These are phyloP conservation scores for Phytophthora tubulina DNA, from an alignment of 352 stramenopile species.

Conservation along the genomic window DNA sequence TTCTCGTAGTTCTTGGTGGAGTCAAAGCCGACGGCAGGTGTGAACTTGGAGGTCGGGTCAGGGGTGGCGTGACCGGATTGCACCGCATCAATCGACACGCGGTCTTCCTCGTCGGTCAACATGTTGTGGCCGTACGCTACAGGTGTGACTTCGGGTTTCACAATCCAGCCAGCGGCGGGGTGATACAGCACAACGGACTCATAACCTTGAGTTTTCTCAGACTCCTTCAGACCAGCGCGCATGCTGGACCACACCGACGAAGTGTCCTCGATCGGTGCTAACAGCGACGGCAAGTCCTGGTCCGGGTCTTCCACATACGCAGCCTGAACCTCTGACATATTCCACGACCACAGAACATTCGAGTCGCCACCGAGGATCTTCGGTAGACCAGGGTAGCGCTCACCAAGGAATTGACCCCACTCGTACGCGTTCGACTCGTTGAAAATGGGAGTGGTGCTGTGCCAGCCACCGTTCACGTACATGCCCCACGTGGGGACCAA, in stretches of 20 bases:
- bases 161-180: not conserved
- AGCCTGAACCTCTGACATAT: not conserved
- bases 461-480: conserved; percentile 2
- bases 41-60: not conserved
- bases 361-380: not conserved
- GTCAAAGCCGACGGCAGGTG: not conserved
- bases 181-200: not conserved
- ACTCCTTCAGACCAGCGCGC: not conserved
- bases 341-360: not conserved
- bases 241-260: not conserved
- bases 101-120: not conserved
- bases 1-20: not conserved
- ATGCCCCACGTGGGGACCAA: conserved; percentile 27
- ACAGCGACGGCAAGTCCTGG: not conserved
- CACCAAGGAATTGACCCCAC: not conserved
- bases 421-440: conserved; percentile 1
- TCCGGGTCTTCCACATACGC: not conserved
- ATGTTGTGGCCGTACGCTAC: not conserved
- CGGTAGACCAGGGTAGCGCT: not conserved
- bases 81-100: not conserved
- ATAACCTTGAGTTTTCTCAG: not conserved
- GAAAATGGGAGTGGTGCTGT: not conserved
- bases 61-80: not conserved
- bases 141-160: not conserved
- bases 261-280: not conserved